Percentiles rank a stretch among this genome's conserved stretches.
Evolutionary conservation across 179 eudicot species (phyloP).

Genomic region (Silene coronaria): DNA sequence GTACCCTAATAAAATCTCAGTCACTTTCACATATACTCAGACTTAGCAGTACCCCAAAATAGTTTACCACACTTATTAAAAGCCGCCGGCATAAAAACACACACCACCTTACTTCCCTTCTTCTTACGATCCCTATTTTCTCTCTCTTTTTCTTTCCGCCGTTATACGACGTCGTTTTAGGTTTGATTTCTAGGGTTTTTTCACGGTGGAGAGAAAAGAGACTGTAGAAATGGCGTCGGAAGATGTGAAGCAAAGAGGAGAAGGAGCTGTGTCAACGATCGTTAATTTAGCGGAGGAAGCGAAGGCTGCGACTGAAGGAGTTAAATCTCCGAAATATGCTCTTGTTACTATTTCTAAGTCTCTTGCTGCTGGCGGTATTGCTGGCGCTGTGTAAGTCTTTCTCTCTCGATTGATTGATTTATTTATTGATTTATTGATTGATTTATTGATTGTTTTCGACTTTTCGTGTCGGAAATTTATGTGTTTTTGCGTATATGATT

Average conservation of each 20-base stretch:
- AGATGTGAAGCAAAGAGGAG: slow-evolving; percentile 64
- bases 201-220: background rate
- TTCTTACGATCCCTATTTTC: background rate
- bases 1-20: too few relatives aligned
- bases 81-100: too few relatives aligned
- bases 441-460: background rate
- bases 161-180: slow-evolving; percentile 1
- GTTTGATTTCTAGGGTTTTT: background rate
- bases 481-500: background rate
- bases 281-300: slow-evolving; percentile 88
- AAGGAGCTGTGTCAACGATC: slow-evolving; percentile 53
- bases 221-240: slow-evolving; percentile 62
- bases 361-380: slow-evolving; percentile 84
- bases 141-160: background rate
- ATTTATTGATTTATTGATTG: background rate
- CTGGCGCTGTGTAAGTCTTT: slow-evolving; percentile 62
- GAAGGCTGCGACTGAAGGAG: slow-evolving; percentile 65
- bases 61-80: too few relatives aligned
- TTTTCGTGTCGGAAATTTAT: background rate
- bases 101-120: too few relatives aligned
- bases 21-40: too few relatives aligned
- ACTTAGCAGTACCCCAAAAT: too few relatives aligned
- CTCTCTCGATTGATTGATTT: background rate
- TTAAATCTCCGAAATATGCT: slow-evolving; percentile 48
- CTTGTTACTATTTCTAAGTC: slow-evolving; percentile 58